Base-by-base conservation (phyloP, 441 rosid species). In the Populus tomentosa region DNA sequence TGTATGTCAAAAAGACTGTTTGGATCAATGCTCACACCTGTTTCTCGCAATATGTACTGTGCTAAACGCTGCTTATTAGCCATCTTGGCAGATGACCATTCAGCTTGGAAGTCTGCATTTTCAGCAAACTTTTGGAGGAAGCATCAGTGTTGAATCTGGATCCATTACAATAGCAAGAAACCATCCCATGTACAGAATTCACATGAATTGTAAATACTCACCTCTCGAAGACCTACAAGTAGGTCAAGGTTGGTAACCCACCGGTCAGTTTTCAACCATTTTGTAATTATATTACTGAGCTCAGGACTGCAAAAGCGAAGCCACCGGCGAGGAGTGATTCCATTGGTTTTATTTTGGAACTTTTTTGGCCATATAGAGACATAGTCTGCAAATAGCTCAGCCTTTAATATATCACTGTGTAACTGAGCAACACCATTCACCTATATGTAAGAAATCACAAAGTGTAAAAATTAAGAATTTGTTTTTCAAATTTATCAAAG, bases 351-450 rank as follows among this genome's bases (percentile, higher is more conserved):
- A 71, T 96, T 96, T 86, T 94, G 98, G 83, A 96, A 93, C 84
- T 91, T 94, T 83, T 81, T 89, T 63, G 98, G 98, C 98, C 98
- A 96, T 72, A 96, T 68, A 69, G 98, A 91, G 75, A 92, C 97
- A 76, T 92, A 96, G 88, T 96, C 98, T 53, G 95, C 93, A 61
- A 96, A 96, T 80, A 96, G 81, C 86, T 96, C 96, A 33, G 89
- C 79, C 86, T 92, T 96, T 74, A 96, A 86, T 79, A 96, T 96
- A 84, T 96, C 98, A 84, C 98, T 96, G 82, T 96, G 99, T 72
- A 96, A 88, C 84, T 94, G 95, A 75, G 99, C 99, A 81, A 96
- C 99, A 46, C 99, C 98, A 87, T 96, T 96, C 64, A 96, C 99
- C 99, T 96, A 82, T 67, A 86, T 75, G 65, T 69, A 69, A 63